Evolutionary conservation across 805 yeast species (phyloP), one percentile per base, ranked within the genome.

Genomic region (Suhomyces faveliae): DNA sequence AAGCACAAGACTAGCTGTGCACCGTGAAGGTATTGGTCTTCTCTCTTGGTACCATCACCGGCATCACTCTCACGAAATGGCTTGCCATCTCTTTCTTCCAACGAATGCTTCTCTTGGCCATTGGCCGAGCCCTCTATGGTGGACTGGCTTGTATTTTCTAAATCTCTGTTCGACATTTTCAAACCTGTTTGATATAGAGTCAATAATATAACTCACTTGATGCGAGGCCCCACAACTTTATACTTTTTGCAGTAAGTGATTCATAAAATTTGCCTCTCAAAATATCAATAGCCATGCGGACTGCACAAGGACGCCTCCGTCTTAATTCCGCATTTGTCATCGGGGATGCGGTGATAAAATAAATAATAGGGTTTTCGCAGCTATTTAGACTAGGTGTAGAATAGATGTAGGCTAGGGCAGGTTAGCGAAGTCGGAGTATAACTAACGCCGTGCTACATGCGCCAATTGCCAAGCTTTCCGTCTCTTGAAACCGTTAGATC

Each of bases 41-140:
- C 67, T 52, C 72, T 60, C 40, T 51, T 59, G 5, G 74, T 68
- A 13, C 75, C 76, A 49, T 71, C 76, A 33, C 76, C 75, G 20
- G 76, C 74, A 53, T 73, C 76, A 43, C 68, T 57, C 50, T 74
- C 77, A 23, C 57, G 50, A 48, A 62, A 70, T 4, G 37, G 21
- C 12, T 15, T 8, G 7, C 19, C 37, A 9, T 33, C 9, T 9
- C 15, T 33, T 9, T 33, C 37, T 17, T 15, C 21, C 21, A 17
- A 0, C 1, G 37, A 17, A 15, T 17, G 11, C 11, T 13, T 5
- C 10, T 30, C 35, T 13, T 12, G 3, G 8, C 19, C 35, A 15
- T 5, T 27, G 13, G 13, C 30, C 12, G 6, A n/a, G 1, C 4
- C 20, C 9, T 33, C 21, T 8, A 33, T 20, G 7, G 20, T 33